These are phyloP conservation scores for Chrysopogon serrulatus DNA, from an alignment of 176 grass and related monocot species.

Conservation along the genomic window DNA sequence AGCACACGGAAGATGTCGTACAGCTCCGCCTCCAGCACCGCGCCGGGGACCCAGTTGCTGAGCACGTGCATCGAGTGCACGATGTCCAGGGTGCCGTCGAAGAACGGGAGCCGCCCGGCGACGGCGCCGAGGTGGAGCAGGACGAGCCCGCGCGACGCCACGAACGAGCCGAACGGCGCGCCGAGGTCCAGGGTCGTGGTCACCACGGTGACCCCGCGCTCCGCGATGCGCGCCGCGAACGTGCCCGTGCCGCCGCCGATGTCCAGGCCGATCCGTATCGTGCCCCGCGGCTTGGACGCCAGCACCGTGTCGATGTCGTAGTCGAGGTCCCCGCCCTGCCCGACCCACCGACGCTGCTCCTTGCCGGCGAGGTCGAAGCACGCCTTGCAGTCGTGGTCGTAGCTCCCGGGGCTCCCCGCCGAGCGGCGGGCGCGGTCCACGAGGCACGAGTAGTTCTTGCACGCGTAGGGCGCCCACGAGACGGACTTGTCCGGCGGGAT, in stretches of 20 bases:
- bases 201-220: slow-evolving; percentile 49
- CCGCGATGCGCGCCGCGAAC: slow-evolving; percentile 51
- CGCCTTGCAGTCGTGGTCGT: slow-evolving; percentile 33
- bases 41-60: slow-evolving; percentile 42
- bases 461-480: slow-evolving; percentile 43
- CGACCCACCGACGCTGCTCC: slow-evolving; percentile 45
- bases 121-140: slow-evolving; percentile 44
- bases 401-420: neutral
- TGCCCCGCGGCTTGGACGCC: slow-evolving; percentile 36
- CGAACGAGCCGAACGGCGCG: slow-evolving; percentile 42
- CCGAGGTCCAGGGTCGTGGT: slow-evolving; percentile 42
- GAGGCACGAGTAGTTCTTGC: slow-evolving; percentile 56
- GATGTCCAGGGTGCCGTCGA: slow-evolving; percentile 43
- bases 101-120: slow-evolving; percentile 49
- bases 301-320: slow-evolving; percentile 56
- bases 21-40: slow-evolving; percentile 31
- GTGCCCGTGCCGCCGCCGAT: slow-evolving; percentile 59
- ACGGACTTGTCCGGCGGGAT: slow-evolving; percentile 45
- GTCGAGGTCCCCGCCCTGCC: slow-evolving; percentile 12
- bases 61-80: slow-evolving; percentile 46
- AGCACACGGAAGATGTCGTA: slow-evolving; percentile 51
- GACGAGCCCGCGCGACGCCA: slow-evolving; percentile 43
- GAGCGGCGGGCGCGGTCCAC: slow-evolving; percentile 17
- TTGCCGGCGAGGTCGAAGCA: slow-evolving; percentile 44
- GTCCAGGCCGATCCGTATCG: slow-evolving; percentile 57